Conservation (phyloP, 2,329 filamentous ascomycete genomes). For the Kalmusia sp. region DNA sequence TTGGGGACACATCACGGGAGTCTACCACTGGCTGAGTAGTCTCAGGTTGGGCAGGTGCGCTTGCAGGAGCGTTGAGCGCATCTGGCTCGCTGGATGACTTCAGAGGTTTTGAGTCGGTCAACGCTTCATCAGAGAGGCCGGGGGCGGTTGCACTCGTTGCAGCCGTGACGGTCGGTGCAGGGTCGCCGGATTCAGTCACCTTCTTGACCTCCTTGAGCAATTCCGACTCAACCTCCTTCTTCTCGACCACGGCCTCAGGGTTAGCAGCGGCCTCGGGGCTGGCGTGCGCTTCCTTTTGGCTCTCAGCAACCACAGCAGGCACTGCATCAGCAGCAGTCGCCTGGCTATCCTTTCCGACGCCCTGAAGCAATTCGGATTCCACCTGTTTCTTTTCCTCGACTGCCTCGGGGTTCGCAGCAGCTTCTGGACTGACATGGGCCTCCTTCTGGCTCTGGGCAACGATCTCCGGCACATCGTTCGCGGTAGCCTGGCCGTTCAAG, state of each 20-base stretch:
- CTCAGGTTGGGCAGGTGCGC: conserved; percentile 28
- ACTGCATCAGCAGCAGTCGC: conserved; percentile 3
- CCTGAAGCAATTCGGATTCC: conserved; percentile 1
- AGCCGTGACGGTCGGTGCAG: conserved; percentile 51
- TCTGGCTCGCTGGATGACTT: conserved; percentile 39
- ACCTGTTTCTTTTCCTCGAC: conserved; percentile 71
- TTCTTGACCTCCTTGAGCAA: conserved; percentile 68
- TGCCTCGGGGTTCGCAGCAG: conserved; percentile 68
- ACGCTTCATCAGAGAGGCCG: conserved; percentile 32
- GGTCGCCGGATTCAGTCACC: conserved; percentile 51
- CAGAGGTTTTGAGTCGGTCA: conserved; percentile 36
- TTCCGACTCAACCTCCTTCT: conserved; percentile 73
- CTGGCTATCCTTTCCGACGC: neutral
- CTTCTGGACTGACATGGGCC: conserved; percentile 68
- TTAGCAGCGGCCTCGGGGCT: conserved; percentile 71
- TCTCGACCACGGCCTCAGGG: conserved; percentile 71
- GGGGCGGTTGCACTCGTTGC: conserved; percentile 50
- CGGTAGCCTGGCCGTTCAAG: conserved; percentile 50
- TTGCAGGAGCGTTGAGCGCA: conserved; percentile 30
- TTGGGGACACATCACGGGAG: conserved; percentile 52
- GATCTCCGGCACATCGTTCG: conserved; percentile 59
- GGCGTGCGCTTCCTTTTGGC: conserved; percentile 69
- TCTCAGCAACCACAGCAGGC: conserved; percentile 69
- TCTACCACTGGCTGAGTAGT: conserved; percentile 35
- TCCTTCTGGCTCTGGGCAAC: conserved; percentile 76